A percentile compares a stretch with the other conserved stretches of the same genome.
These are phyloP conservation scores for Dictyostelium discoideum DNA, from an alignment of 78 protist species.

Conservation along the genomic window DNA sequence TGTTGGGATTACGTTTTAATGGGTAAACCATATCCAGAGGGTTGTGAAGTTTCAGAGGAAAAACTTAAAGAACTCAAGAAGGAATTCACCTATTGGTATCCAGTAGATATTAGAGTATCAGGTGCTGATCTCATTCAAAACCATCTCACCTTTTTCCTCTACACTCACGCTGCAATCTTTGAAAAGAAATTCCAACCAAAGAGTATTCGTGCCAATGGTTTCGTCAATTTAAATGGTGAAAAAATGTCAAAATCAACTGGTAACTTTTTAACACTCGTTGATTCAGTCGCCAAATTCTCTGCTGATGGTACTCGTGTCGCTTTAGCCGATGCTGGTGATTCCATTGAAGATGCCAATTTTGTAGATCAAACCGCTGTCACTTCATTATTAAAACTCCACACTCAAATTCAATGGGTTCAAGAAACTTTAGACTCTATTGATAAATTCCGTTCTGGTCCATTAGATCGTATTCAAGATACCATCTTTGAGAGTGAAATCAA, in stretches of 20 bases:
- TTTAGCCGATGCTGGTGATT: conserved; percentile 99
- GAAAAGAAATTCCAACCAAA: conserved; percentile 88
- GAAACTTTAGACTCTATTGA: conserved; percentile 34
- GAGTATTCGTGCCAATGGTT: conserved; percentile 96
- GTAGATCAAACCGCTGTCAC: conserved; percentile 86
- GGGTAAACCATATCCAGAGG: conserved; percentile 47
- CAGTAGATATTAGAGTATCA: conserved; percentile 97
- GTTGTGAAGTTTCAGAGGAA: conserved; percentile 68
- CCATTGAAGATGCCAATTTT: conserved; percentile 99
- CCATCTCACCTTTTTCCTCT: conserved; percentile 99
- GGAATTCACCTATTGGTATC: conserved; percentile 99
- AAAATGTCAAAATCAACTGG: conserved; percentile 99
- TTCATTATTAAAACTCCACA: conserved; percentile 92
- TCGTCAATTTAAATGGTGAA: conserved; percentile 93
- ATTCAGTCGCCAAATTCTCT: conserved; percentile 76
- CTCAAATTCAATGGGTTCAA: conserved; percentile 91
- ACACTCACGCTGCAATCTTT: conserved; percentile 99
- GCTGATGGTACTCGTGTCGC: conserved; percentile 98
- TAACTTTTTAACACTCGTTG: conserved; percentile 97
- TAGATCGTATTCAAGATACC: conserved; percentile 78
- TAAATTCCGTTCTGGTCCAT: conserved; percentile 24
- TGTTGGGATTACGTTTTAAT: conserved; percentile 89
- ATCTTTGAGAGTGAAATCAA: conserved; percentile 87
- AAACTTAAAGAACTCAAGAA: conserved; percentile 79
- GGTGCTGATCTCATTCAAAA: conserved; percentile 99